Evolutionary conservation across 2,329 filamentous ascomycete species (phyloP).

Genomic region (Hypocreales sp.): DNA sequence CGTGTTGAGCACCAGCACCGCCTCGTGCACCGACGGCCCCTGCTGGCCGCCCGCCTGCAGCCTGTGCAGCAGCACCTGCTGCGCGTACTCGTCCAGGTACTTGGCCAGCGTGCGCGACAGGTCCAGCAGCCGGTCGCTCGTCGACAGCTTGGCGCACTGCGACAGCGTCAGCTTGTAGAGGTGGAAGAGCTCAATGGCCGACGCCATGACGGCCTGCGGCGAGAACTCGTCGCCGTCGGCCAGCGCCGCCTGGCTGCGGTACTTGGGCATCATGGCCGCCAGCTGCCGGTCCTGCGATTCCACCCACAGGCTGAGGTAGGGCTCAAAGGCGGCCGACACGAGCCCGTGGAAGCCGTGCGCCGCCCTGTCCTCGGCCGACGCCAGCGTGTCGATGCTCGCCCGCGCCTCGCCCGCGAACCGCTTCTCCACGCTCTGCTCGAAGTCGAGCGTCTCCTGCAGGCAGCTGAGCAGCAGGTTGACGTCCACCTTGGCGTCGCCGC

Average conservation of each 20-base stretch:
- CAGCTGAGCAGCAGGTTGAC: constrained; percentile 81
- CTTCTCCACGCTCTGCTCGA: constrained; percentile 81
- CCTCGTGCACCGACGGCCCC: constrained; percentile 50
- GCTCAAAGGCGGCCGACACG: constrained; percentile 93
- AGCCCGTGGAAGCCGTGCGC: constrained; percentile 70
- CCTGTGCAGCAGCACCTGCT: constrained; percentile 72
- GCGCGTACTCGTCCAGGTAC: constrained; percentile 89
- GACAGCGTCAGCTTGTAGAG: constrained; percentile 88
- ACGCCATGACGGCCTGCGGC: constrained; percentile 74
- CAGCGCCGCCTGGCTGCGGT: constrained; percentile 67
- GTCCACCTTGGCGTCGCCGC: constrained; percentile 62
- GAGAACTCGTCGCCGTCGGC: constrained; percentile 85
- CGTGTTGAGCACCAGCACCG: constrained; percentile 81
- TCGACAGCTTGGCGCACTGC: constrained; percentile 92
- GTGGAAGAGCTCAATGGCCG: constrained; percentile 92
- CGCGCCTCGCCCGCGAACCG: constrained; percentile 61
- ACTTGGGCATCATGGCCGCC: constrained; percentile 70
- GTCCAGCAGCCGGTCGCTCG: constrained; percentile 72
- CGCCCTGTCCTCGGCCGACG: constrained; percentile 58
- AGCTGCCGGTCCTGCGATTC: constrained; percentile 89
- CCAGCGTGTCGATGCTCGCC: constrained; percentile 79
- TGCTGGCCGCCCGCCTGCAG: constrained; percentile 39
- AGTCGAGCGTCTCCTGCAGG: constrained; percentile 89
- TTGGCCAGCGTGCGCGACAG: constrained; percentile 75
- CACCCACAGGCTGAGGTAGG: constrained; percentile 92